Base-by-base conservation (phyloP, 1,139 yeast species). In the Zygoascus sp. region DNA sequence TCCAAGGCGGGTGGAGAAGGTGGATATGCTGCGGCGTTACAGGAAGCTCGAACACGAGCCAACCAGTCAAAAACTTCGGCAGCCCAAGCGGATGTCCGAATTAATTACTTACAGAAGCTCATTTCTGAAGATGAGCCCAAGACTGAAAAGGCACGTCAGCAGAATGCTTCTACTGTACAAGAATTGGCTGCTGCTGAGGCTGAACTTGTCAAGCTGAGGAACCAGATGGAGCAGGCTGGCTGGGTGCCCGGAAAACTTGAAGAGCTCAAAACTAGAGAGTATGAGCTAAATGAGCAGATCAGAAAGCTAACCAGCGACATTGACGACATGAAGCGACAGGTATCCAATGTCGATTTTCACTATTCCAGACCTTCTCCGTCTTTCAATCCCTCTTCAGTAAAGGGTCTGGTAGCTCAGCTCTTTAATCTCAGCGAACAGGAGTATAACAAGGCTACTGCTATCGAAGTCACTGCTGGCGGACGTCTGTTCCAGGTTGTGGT, bases 381-480 rank as follows among this genome's bases (percentile, higher is more conserved):
- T 45, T 88, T 90, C 60, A 70, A 54, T 42, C 70, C 78, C 7
- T 59, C 66, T 1, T 73, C 82, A 2, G 95, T 89, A 5, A 83
- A 82, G 59, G 99, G 99, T 37, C 78, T 89, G 15, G 95, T 92
- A 15, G 96, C 96, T 1, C 95, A 86, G 60, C 68, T 92, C 45
- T 89, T 94, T 61, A 69, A 75, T 1, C 64, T 94, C 22, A 77
- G 77, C 17, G 80, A 80, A 49, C 62, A 72, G 1, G 79, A 84
- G 49, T 65, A 69, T 45, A 76, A 78, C 30, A 81, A 83, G 50
- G 84, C 96, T 0, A 74, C 83, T 37, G 98, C 98, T 0, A 70
- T 94, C 41, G 97, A 94, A 64, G 83, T 87, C 2, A 85, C 96
- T 65, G 98, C 97, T 3, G 98, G 98, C 42, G 95, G 92, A 2